phyloP scores from a whole-genome alignment of 108 stramenopile genomes.

The Cyclotella sp. region DNA sequence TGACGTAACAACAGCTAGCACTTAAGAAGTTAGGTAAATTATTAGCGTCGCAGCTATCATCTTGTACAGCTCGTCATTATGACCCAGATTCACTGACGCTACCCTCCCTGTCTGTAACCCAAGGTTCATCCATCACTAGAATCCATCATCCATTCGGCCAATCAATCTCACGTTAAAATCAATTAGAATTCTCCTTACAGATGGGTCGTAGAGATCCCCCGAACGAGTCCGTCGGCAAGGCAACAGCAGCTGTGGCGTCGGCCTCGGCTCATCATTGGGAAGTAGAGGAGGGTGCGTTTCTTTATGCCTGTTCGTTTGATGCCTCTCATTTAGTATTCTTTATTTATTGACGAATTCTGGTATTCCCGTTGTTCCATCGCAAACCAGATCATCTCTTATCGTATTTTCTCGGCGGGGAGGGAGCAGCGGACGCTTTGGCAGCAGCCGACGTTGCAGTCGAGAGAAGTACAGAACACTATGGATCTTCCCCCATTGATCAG shows the following conservation, averaged over 20 bases:
- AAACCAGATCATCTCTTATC: slow-evolving; percentile 71
- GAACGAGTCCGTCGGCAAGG: slow-evolving; percentile 11
- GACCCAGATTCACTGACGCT: too few relatives aligned
- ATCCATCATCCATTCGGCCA: too few relatives aligned
- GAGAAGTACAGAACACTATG: not conserved
- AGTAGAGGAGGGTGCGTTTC: slow-evolving; percentile 40
- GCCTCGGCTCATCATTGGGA: slow-evolving; percentile 37
- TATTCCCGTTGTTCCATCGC: not conserved
- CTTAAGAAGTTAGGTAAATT: too few relatives aligned
- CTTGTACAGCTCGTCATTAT: too few relatives aligned
- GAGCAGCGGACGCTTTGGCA: not conserved
- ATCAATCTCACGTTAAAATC: too few relatives aligned
- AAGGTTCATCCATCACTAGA: too few relatives aligned
- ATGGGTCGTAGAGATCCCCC: slow-evolving; percentile 1
- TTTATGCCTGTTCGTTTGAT: not conserved
- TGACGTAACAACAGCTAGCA: too few relatives aligned
- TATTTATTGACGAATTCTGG: not conserved
- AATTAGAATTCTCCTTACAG: not conserved
- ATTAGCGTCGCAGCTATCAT: too few relatives aligned
- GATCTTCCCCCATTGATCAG: not conserved
- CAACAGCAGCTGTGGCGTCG: slow-evolving; percentile 44
- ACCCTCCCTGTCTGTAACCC: too few relatives aligned
- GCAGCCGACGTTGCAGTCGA: slow-evolving; percentile 13
- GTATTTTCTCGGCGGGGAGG: slow-evolving; percentile 70
- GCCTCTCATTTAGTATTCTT: not conserved